These are phyloP conservation scores for Tolypocladium cylindrosporum DNA, from an alignment of 2,329 filamentous ascomycete species.

Conservation along the genomic window DNA sequence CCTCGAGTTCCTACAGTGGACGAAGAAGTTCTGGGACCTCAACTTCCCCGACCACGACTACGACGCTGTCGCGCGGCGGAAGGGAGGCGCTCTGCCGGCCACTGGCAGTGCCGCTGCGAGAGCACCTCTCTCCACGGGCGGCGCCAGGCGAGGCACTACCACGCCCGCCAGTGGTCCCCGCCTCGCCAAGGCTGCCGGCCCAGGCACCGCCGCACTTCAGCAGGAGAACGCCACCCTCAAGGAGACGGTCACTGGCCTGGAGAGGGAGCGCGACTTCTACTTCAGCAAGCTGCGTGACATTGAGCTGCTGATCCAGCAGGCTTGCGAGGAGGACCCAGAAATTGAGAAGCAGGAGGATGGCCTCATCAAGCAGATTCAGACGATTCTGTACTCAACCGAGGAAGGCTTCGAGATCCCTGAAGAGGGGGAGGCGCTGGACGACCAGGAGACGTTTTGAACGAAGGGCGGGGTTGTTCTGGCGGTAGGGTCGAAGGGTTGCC, in stretches of 20 bases:
- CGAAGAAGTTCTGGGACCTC: constrained; percentile 95
- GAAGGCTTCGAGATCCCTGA: constrained; percentile 83
- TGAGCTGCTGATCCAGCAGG: constrained; percentile 85
- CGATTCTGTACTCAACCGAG: constrained; percentile 95
- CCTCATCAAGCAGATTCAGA: constrained; percentile 90
- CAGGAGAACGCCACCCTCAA: constrained; percentile 83
- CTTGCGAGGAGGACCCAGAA: constrained; percentile 84
- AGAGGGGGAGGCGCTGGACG: constrained; percentile 60
- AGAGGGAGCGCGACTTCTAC: constrained; percentile 97
- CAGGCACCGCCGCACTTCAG: constrained; percentile 62
- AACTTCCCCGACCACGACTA: constrained; percentile 97
- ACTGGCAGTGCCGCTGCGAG: constrained; percentile 32
- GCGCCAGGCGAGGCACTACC: constrained; percentile 45
- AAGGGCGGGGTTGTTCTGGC: neutral
- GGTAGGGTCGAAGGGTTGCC: constrained; percentile 1
- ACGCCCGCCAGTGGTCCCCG: constrained; percentile 45
- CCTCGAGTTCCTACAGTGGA: constrained; percentile 96
- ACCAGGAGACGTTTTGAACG: constrained; percentile 68
- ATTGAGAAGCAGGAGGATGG: constrained; percentile 90
- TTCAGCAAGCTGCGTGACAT: constrained; percentile 98
- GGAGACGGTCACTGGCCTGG: constrained; percentile 88
- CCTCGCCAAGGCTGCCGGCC: constrained; percentile 37
- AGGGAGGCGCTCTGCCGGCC: constrained; percentile 57
- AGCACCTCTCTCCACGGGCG: constrained; percentile 38
- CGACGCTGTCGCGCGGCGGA: constrained; percentile 77